A percentile compares a stretch with the other conserved stretches of the same genome.
Evolutionary conservation across 2,329 filamentous ascomycete genomes (phyloP).

Genomic region (Trichoderma atrobrunneum): DNA sequence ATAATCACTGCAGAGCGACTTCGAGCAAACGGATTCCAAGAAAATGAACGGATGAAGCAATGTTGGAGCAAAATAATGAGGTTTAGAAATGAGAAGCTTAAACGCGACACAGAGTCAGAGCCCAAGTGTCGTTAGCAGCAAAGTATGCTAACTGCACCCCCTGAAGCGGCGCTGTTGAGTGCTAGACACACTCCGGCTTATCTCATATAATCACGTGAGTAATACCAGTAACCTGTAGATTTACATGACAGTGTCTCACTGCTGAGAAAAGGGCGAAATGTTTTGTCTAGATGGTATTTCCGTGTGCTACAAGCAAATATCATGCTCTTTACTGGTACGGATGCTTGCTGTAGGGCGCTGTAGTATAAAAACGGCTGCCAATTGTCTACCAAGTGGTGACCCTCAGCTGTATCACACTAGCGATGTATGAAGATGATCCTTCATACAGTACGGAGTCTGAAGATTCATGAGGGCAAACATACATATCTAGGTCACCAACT

Average conservation of each 20-base stretch:
- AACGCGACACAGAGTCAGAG: slow-evolving; percentile 13
- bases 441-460: background rate
- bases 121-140: background rate
- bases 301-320: background rate
- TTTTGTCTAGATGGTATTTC: background rate
- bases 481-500: background rate
- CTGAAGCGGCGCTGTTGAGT: background rate
- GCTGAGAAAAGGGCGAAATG: background rate
- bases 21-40: background rate
- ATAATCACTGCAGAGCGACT: background rate
- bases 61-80: background rate
- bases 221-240: background rate
- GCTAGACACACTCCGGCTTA: background rate
- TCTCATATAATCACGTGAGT: background rate
- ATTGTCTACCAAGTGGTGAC: background rate
- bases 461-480: background rate
- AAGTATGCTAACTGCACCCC: slow-evolving; percentile 13
- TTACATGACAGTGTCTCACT: background rate
- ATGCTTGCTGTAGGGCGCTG: background rate
- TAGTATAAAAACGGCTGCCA: background rate
- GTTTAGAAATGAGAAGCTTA: background rate
- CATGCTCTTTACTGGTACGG: background rate
- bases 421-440: background rate
- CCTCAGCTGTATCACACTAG: background rate
- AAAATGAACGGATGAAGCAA: background rate